phyloP scores from a whole-genome alignment of 176 grass and related monocot species.

The Oryza glumipatula region DNA sequence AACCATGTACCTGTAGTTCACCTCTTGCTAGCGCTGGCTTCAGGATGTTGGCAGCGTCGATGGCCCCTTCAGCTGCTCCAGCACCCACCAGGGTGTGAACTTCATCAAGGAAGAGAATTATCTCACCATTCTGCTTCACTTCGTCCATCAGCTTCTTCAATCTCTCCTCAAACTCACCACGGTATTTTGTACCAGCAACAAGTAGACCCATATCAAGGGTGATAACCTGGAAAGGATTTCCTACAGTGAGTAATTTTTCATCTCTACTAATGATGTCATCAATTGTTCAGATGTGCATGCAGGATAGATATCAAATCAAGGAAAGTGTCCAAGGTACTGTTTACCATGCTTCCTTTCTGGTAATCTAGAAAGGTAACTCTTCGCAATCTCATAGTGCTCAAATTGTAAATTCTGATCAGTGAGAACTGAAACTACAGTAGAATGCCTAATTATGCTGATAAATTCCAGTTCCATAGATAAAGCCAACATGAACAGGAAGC shows the following conservation, averaged over 20 bases:
- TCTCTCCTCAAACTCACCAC: conserved; percentile 96
- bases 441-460: neutral
- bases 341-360: too few species aligned
- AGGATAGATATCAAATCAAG: too few species aligned
- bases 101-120: conserved; percentile 97
- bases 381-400: too few species aligned
- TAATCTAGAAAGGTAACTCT: too few species aligned
- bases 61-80: conserved; percentile 90
- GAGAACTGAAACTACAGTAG: neutral
- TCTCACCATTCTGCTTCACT: conserved; percentile 91
- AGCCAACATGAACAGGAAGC: too few species aligned
- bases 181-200: conserved; percentile 95
- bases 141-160: conserved; percentile 98
- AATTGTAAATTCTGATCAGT: neutral
- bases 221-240: conserved; percentile 65
- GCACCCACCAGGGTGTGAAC: conserved; percentile 96
- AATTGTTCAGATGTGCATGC: neutral
- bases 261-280: neutral
- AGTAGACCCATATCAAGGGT: conserved; percentile 94
- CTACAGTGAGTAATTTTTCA: neutral
- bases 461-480: too few species aligned
- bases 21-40: conserved; percentile 93
- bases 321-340: too few species aligned
- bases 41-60: conserved; percentile 92
- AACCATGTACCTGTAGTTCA: conserved; percentile 72